Conservation (phyloP, 2,329 filamentous ascomycete species). For the Cercospora zeae-maydis region DNA sequence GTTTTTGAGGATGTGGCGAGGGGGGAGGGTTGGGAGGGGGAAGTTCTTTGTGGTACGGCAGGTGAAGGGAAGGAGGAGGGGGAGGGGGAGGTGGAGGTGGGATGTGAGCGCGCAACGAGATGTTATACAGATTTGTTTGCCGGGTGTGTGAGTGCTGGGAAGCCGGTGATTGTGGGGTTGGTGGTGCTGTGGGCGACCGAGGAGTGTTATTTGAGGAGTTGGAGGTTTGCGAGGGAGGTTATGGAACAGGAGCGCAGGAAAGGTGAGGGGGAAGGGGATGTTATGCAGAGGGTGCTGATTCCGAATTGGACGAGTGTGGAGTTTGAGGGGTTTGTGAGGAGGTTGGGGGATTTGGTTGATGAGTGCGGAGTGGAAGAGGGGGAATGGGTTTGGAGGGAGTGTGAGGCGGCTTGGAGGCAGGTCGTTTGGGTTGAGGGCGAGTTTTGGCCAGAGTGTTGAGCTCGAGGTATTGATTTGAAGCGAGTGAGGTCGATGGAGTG, state of each 20-base stretch:
- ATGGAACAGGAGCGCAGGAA: conserved; percentile 2
- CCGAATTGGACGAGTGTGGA: conserved; percentile 50
- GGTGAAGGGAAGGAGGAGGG: neutral
- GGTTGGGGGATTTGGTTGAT: conserved; percentile 43
- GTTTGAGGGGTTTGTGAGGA: conserved; percentile 49
- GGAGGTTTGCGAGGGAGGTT: conserved; percentile 42
- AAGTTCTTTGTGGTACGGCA: conserved; percentile 38
- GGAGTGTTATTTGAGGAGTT: conserved; percentile 50
- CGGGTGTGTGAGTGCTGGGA: conserved; percentile 49
- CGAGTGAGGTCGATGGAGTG: neutral
- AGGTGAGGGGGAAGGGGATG: conserved; percentile 39
- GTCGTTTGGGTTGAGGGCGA: conserved; percentile 48
- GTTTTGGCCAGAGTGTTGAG: conserved; percentile 45
- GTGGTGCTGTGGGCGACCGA: conserved; percentile 73
- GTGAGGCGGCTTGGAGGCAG: conserved; percentile 48
- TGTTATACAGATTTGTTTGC: conserved; percentile 59
- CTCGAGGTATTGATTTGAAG: too few species aligned
- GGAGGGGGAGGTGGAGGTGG: conserved; percentile 26
- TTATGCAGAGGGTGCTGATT: conserved; percentile 48
- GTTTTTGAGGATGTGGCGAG: conserved; percentile 64
- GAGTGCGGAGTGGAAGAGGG: conserved; percentile 40
- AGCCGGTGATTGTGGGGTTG: conserved; percentile 61
- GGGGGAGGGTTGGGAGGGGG: conserved; percentile 41
- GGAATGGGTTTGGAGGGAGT: conserved; percentile 48
- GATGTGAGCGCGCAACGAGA: conserved; percentile 29